Percentiles rank a stretch among this genome's conserved stretches.
Conservation (phyloP, 148 eudicot species). For the Silene latifolia region DNA sequence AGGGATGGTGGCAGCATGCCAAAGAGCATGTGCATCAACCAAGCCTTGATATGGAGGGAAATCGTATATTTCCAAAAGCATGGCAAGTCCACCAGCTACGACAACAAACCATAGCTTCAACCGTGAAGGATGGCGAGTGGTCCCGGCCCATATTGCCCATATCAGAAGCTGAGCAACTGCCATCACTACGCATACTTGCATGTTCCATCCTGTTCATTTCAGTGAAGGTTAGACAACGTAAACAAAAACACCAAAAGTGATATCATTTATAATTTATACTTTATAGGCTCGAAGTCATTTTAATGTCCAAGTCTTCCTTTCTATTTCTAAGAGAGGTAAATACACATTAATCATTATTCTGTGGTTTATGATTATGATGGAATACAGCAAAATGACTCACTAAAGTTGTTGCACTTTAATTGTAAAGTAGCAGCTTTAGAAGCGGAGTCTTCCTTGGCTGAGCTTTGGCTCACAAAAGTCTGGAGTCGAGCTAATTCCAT, state of each 20-base stretch:
- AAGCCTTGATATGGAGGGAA: slow-evolving; percentile 75
- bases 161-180: slow-evolving; percentile 61
- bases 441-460: too few species aligned
- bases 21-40: slow-evolving; percentile 82
- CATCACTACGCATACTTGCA: slow-evolving; percentile 81
- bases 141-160: slow-evolving; percentile 81
- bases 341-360: too few species aligned
- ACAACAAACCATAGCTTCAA: slow-evolving; percentile 84
- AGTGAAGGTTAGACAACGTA: not conserved
- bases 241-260: not conserved
- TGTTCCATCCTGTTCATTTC: slow-evolving; percentile 73
- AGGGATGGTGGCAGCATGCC: slow-evolving; percentile 89
- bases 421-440: too few species aligned
- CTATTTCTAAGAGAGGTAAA: not conserved
- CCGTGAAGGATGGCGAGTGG: slow-evolving; percentile 66
- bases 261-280: not conserved
- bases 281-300: not conserved
- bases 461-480: too few species aligned
- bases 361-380: too few species aligned
- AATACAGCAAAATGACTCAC: too few species aligned
- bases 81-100: slow-evolving; percentile 66
- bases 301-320: not conserved
- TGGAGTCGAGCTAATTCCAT: too few species aligned
- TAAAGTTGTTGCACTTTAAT: too few species aligned
- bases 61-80: slow-evolving; percentile 78